A percentile compares a stretch with the other conserved stretches of the same genome.
phyloP scores from a whole-genome alignment of 2,329 filamentous ascomycete genomes.

The Pezizomycotina sp. region DNA sequence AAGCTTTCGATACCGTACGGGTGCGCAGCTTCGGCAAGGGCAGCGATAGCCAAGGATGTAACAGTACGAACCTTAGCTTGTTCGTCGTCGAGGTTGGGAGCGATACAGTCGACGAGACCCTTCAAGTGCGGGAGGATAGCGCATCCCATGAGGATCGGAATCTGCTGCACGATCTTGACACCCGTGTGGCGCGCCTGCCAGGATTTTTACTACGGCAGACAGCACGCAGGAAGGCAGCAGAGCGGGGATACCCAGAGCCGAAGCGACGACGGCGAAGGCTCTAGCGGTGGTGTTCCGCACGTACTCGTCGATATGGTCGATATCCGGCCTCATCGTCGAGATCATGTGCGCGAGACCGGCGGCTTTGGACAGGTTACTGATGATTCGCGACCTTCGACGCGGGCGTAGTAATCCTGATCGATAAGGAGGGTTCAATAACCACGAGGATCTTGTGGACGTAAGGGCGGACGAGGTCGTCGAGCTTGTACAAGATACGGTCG shows the following conservation, averaged over 20 bases:
- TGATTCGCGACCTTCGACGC: slow-evolving; percentile 98
- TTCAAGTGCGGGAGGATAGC: slow-evolving; percentile 90
- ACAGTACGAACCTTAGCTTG: slow-evolving; percentile 96
- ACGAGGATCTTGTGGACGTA: slow-evolving; percentile 98
- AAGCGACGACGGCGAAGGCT: slow-evolving; percentile 93
- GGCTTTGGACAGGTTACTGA: slow-evolving; percentile 92
- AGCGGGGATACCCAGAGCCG: slow-evolving; percentile 85
- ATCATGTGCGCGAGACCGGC: slow-evolving; percentile 98
- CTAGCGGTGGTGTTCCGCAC: slow-evolving; percentile 93
- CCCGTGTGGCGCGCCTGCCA: slow-evolving; percentile 97
- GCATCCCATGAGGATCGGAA: slow-evolving; percentile 96
- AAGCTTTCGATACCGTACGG: slow-evolving; percentile 99
- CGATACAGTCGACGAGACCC: slow-evolving; percentile 89
- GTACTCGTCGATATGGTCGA: slow-evolving; percentile 96
- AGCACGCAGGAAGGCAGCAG: slow-evolving; percentile 81
- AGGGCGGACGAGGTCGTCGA: slow-evolving; percentile 87
- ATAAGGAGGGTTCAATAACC: slow-evolving; percentile 96
- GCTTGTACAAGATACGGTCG: slow-evolving; percentile 93
- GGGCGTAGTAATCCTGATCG: slow-evolving; percentile 97
- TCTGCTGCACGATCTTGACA: slow-evolving; percentile 98
- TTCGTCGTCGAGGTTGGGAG: slow-evolving; percentile 88
- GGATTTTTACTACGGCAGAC: slow-evolving; percentile 97
- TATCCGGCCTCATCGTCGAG: slow-evolving; percentile 96
- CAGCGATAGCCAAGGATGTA: slow-evolving; percentile 84
- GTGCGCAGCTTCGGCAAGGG: slow-evolving; percentile 86